Conservation (phyloP, 2,329 filamentous ascomycete genomes). For the Dendryphion nanum region DNA sequence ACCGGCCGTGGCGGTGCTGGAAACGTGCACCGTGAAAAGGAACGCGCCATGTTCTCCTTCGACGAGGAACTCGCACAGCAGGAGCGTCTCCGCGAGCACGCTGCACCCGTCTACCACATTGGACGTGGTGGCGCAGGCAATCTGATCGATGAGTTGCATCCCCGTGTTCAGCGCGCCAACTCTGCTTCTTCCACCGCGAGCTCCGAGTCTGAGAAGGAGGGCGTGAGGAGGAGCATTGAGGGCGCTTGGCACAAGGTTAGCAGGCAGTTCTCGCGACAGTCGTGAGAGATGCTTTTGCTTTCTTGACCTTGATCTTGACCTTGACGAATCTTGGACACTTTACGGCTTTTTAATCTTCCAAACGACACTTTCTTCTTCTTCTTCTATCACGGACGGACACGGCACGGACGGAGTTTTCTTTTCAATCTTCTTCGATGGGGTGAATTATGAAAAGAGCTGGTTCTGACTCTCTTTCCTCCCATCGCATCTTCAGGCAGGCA, state of each 20-base stretch:
- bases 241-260: constrained; percentile 36
- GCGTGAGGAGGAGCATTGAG: constrained; percentile 34
- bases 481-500: constrained; percentile 13
- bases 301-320: too few species aligned
- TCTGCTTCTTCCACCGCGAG: constrained; percentile 23
- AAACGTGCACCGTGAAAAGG: constrained; percentile 56
- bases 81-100: constrained; percentile 52
- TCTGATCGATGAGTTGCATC: constrained; percentile 41
- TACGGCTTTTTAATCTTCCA: too few species aligned
- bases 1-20: constrained; percentile 67
- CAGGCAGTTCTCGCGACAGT: constrained; percentile 32
- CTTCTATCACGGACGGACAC: not conserved
- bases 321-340: too few species aligned
- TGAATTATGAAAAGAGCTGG: constrained; percentile 28
- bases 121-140: constrained; percentile 63
- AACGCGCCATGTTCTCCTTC: constrained; percentile 65
- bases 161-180: constrained; percentile 25
- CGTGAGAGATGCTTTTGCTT: not conserved
- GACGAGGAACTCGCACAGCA: constrained; percentile 64
- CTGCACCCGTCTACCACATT: constrained; percentile 63
- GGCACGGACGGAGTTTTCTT: constrained; percentile 3
- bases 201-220: constrained; percentile 20
- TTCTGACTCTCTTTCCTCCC: constrained; percentile 34
- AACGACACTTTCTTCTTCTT: not conserved
- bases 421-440: constrained; percentile 1